Evolutionary conservation across 495 filamentous ascomycete genomes (phyloP).

Genomic region (Penicillium crystallinum): DNA sequence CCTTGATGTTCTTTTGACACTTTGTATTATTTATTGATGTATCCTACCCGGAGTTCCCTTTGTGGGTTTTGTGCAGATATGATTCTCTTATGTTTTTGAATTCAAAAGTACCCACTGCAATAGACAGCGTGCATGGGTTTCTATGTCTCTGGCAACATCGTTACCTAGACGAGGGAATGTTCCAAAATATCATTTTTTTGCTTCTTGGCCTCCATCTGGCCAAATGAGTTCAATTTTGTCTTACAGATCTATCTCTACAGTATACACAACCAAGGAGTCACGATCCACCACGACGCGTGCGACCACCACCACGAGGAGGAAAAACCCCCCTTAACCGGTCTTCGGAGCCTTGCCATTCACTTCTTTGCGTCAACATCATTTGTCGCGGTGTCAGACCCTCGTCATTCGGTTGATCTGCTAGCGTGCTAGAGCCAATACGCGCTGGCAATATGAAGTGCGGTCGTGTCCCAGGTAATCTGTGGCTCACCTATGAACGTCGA

Average conservation of each 20-base stretch:
- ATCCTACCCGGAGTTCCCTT: not conserved
- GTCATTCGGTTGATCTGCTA: no score
- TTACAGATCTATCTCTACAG: not conserved
- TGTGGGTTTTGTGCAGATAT: constrained; percentile 10
- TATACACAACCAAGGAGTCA: not conserved
- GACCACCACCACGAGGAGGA: no score
- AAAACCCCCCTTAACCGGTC: no score
- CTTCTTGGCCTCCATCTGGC: not conserved
- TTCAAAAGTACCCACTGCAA: constrained; percentile 1
- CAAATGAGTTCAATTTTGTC: not conserved
- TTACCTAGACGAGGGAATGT: not conserved
- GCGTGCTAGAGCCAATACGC: no score
- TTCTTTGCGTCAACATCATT: no score
- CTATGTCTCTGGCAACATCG: not conserved
- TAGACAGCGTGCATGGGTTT: constrained; percentile 4
- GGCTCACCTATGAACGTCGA: no score
- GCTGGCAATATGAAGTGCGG: no score
- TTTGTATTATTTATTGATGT: constrained; percentile 20
- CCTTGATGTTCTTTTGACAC: constrained; percentile 21
- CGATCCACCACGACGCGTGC: no score
- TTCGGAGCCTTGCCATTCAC: no score
- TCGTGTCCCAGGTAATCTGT: no score
- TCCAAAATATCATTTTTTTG: not conserved
- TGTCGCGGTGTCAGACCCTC: no score
- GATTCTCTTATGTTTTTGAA: constrained; percentile 11